Percentiles rank a stretch among this genome's conserved stretches.
Evolutionary conservation across 257 asterid genomes (phyloP).

Genomic region (Solanum bukasovii): DNA sequence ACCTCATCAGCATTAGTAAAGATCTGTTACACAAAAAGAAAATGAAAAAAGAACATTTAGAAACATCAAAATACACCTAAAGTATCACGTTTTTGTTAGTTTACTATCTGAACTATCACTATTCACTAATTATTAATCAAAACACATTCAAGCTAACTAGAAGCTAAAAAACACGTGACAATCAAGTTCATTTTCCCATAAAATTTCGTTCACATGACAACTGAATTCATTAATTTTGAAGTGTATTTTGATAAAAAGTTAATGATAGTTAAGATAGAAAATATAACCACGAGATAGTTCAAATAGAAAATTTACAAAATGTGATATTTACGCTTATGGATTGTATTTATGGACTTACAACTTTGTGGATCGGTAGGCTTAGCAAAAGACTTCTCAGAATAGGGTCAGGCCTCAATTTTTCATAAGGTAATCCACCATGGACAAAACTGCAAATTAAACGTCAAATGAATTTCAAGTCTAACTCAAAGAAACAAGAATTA

Average conservation of each 20-base stretch:
- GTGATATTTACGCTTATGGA: neutral
- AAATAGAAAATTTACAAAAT: no score
- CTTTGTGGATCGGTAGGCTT: slow-evolving; percentile 65
- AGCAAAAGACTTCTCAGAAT: slow-evolving; percentile 63
- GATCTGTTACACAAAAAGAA: slow-evolving; percentile 29
- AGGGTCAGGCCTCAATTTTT: slow-evolving; percentile 77
- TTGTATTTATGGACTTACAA: slow-evolving; percentile 37
- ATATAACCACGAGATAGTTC: no score
- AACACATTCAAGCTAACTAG: neutral
- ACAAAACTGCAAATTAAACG: slow-evolving; percentile 39
- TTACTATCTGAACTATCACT: no score
- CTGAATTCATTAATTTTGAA: neutral
- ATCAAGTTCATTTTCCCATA: no score
- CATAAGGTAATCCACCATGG: slow-evolving; percentile 93
- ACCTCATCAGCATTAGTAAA: slow-evolving; percentile 87
- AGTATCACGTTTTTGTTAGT: neutral
- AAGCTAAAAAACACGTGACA: no score
- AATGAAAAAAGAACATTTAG: neutral
- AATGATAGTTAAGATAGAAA: no score
- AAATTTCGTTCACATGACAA: neutral
- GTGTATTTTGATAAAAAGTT: no score
- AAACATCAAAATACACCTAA: no score
- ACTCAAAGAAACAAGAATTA: neutral
- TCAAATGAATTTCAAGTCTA: neutral
- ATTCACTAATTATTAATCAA: neutral